Evolutionary conservation across 202 grass and related monocot genomes (phyloP), one percentile per base, ranked within the genome.

Genomic region (Zizania palustris): DNA sequence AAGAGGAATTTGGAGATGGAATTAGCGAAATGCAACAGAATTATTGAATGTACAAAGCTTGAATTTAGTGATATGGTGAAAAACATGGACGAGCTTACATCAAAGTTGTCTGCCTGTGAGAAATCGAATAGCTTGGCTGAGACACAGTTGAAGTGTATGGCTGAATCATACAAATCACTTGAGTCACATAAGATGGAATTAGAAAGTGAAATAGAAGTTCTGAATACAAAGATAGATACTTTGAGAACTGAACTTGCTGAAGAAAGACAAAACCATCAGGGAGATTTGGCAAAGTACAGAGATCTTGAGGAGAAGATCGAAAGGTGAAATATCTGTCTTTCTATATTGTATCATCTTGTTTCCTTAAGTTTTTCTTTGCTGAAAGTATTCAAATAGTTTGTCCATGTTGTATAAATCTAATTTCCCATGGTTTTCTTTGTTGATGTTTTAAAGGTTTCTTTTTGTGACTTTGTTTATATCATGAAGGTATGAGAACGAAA

Each of bases 81-180:
- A 84, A 83, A 43, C 13, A 3, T 91, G 76, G 89, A 63, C 78
- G 85, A 87, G 21, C 84, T 96, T 60, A 85, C 73, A 62, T 89
- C 87, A 62, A 91, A 88, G 76, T 87, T 99, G 79, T 69, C 72
- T 75, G 92, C 88, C 71, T 89, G 96, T 79, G 80, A 99, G 85
- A 99, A 90, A 78, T 89, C 87, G 77, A 99, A 90, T 81, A 92
- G 96, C 72, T 91, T 99, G 66, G 78, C 88, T 82, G 96, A 96
- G 65, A 99, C 96, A 63, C 96, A 99, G 55, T 61, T 99, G 75
- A 99, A 90, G 42, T 99, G 96, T 75, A 99, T 99, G 92, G 88
- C 84, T 35, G 89, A 99, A 87, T 96, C 92, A 20, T 99, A 99
- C 80, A 99, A 96, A 37, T 63, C 84, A 40, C 87, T 99, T 62